Evolutionary conservation across 495 filamentous ascomycete species (phyloP).

Genomic region (Hypoxylon intermedium): DNA sequence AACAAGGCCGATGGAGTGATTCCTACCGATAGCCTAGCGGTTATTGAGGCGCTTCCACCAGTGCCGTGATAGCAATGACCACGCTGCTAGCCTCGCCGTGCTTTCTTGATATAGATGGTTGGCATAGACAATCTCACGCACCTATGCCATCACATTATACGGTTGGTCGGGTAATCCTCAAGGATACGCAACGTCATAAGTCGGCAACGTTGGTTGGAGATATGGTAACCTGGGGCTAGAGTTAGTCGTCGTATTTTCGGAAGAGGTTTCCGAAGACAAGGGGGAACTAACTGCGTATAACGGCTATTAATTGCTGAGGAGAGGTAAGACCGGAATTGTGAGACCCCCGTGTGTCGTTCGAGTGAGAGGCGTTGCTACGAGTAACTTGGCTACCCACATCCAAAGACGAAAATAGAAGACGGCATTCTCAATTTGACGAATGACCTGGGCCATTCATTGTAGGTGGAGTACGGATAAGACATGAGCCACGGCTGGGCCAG

Average conservation of each 20-base stretch:
- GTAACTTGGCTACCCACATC: slow-evolving; percentile 25
- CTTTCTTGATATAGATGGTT: neutral
- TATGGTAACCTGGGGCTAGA: no score
- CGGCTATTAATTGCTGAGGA: neutral
- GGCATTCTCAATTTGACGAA: slow-evolving; percentile 14
- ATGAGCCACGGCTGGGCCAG: slow-evolving; percentile 29
- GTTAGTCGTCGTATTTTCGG: no score
- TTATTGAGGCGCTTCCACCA: slow-evolving; percentile 6
- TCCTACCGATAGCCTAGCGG: slow-evolving; percentile 8
- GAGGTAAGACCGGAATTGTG: slow-evolving; percentile 11
- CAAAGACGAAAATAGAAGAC: slow-evolving; percentile 36
- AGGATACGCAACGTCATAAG: slow-evolving; percentile 4
- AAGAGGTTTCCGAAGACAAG: slow-evolving; percentile 8
- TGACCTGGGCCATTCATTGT: slow-evolving; percentile 9
- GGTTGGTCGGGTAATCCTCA: neutral
- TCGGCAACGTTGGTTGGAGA: neutral
- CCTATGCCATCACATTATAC: neutral
- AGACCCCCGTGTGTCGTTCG: slow-evolving; percentile 4
- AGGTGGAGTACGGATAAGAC: slow-evolving; percentile 31
- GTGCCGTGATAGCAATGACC: slow-evolving; percentile 1
- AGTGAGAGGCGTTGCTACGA: slow-evolving; percentile 22
- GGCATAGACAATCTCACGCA: neutral
- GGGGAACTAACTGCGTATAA: no score
- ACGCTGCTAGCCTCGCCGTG: slow-evolving; percentile 9
- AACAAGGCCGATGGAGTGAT: slow-evolving; percentile 15